Evolutionary conservation across 208 protist species (phyloP), one percentile per base, ranked within the genome.

Genomic region (Cochliopodium minus): DNA sequence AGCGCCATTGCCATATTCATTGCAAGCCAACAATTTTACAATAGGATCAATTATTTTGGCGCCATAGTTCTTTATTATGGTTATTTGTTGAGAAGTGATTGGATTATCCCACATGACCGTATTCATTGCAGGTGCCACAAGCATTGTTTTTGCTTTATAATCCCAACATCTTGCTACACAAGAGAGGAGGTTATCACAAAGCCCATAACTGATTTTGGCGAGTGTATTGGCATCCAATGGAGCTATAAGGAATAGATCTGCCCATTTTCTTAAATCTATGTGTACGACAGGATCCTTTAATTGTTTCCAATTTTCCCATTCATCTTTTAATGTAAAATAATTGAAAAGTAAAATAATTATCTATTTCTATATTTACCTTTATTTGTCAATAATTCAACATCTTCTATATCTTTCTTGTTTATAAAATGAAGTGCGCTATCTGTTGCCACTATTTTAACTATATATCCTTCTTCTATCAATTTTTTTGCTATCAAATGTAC

Each of bases 101-200:
- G 86, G 87, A 66, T 96, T 88, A 20, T 72, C 79, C 84, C 85
- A 96, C 92, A 97, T 97, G 60, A 84, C 67, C 5, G 91, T 93
- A 75, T 97, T 97, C 92, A 97, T 97, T 13, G 92, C 89, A 2
- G 92, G 91, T 51, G 86, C 90, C n/a, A 95, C 61, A 48, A 96
- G 62, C 23, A 96, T 72, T 5, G 84, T 81, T 63, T 87, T 91
- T 32, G 71, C 50, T 25, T 40, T 34, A 25, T 74, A 59, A 53
- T 93, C 78, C 90, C 92, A 96, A 36, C 90, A 88, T 17, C 90
- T 79, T 64, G 85, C 79, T 0, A 96, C 76, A 51, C 83, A 95
- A 2, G 82, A 91, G 52, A 93, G 72, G 25, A 91, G 71, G 67
- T 95, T 95, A 66, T 95, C 88, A 65, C 78, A 87, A 13, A 94